phyloP scores from a whole-genome alignment of 257 asterid genomes.

The Avicennia marina region DNA sequence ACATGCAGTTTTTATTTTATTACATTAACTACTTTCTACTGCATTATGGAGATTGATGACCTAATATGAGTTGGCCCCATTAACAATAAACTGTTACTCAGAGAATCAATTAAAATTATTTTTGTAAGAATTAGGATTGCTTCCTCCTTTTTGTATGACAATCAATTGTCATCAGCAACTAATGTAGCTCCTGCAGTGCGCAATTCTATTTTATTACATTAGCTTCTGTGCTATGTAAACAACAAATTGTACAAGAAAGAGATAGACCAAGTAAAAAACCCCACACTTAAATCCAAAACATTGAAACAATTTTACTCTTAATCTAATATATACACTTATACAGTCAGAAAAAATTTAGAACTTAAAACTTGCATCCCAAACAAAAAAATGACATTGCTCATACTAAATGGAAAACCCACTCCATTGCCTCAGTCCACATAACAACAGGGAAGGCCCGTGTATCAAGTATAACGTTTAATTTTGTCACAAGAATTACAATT shows the following conservation, averaged over 20 bases:
- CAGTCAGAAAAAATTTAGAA: neutral
- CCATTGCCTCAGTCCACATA: neutral
- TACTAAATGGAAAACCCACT: neutral
- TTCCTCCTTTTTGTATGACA: neutral
- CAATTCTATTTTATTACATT: neutral
- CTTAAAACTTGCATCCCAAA: neutral
- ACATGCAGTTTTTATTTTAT: neutral
- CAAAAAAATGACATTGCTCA: neutral
- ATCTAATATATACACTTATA: neutral
- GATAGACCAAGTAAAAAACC: neutral
- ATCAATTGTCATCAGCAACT: neutral
- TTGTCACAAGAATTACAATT: neutral
- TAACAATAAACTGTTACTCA: neutral
- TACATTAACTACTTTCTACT: neutral
- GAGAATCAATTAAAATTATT: neutral
- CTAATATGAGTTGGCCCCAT: neutral
- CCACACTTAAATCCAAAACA: neutral
- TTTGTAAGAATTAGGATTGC: neutral
- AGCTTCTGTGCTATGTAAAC: neutral
- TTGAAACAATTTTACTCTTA: neutral
- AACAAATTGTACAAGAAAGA: too few relatives aligned
- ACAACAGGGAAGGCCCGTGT: neutral
- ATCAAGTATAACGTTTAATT: neutral
- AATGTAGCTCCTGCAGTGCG: neutral
- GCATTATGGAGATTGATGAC: neutral